These are phyloP conservation scores for Lindgomyces ingoldianus DNA, from an alignment of 495 filamentous ascomycete genomes.

Conservation along the genomic window DNA sequence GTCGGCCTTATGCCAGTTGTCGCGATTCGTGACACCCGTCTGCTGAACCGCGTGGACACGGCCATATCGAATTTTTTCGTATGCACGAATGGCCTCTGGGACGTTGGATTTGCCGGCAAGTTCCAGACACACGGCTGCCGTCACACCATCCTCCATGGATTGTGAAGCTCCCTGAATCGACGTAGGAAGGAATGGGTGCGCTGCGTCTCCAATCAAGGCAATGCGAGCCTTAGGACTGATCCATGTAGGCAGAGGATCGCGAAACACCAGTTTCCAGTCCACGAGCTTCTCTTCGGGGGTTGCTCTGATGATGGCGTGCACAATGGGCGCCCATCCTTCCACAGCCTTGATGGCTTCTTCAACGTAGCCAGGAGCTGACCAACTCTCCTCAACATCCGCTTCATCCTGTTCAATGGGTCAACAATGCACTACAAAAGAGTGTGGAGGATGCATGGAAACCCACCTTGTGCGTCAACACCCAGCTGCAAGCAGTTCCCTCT, in stretches of 20 bases:
- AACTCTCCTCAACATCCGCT: constrained; percentile 42
- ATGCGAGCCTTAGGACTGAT: constrained; percentile 38
- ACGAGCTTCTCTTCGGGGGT: constrained; percentile 41
- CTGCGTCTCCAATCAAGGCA: constrained; percentile 43
- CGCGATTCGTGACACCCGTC: constrained; percentile 41
- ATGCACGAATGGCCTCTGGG: constrained; percentile 35
- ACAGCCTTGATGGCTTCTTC: constrained; percentile 37
- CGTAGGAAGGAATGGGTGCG: constrained; percentile 46
- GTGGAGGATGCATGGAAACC: neutral
- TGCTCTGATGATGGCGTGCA: constrained; percentile 42
- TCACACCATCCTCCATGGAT: constrained; percentile 46
- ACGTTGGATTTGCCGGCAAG: constrained; percentile 30
- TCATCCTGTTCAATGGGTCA: constrained; percentile 26
- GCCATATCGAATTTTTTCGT: constrained; percentile 43
- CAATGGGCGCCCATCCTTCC: constrained; percentile 41
- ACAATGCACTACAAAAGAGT: neutral
- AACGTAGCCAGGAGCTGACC: constrained; percentile 39
- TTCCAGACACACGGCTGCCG: constrained; percentile 41
- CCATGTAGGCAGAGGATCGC: constrained; percentile 44
- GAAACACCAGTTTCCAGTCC: constrained; percentile 45
- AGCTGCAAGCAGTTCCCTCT: constrained; percentile 41
- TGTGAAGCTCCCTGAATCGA: constrained; percentile 45
- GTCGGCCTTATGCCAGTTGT: constrained; percentile 45
- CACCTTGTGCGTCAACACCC: constrained; percentile 43
- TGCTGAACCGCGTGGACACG: constrained; percentile 40